phyloP scores from a whole-genome alignment of 169 alveolate species.

The Fabrea salina region DNA sequence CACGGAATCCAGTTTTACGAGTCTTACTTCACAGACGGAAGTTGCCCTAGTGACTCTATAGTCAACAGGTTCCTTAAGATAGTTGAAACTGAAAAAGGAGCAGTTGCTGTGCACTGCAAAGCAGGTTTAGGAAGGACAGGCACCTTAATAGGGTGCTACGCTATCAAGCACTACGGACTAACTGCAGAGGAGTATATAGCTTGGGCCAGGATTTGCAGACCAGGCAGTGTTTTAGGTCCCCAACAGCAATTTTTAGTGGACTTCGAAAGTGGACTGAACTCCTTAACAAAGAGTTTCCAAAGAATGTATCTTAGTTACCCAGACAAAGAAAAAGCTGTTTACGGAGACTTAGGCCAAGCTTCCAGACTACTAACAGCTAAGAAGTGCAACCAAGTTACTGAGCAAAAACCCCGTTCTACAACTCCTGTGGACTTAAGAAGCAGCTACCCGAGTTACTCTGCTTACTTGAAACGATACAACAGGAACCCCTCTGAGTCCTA shows the following conservation, averaged over 20 bases:
- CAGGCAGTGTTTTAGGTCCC: slow-evolving; percentile 95
- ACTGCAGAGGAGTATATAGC: slow-evolving; percentile 93
- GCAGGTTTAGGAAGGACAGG: slow-evolving; percentile 98
- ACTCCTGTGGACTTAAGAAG: no score
- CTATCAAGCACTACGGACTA: slow-evolving; percentile 85
- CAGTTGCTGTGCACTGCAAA: slow-evolving; percentile 94
- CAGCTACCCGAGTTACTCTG: no score
- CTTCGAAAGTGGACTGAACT: background rate
- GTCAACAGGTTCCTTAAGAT: slow-evolving; percentile 81
- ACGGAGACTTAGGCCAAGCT: slow-evolving; percentile 78
- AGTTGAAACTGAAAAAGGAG: slow-evolving; percentile 87
- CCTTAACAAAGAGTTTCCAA: no score
- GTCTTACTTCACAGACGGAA: slow-evolving; percentile 87
- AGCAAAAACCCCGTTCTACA: no score
- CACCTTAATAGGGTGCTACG: slow-evolving; percentile 91
- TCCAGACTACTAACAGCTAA: slow-evolving; percentile 69
- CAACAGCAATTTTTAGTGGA: slow-evolving; percentile 70
- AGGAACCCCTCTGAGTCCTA: no score
- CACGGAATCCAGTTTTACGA: slow-evolving; percentile 80
- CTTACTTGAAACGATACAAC: no score
- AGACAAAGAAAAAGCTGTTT: background rate
- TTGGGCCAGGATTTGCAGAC: slow-evolving; percentile 90
- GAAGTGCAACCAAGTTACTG: no score
- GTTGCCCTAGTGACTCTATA: slow-evolving; percentile 89
- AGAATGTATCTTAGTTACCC: no score